Base-by-base conservation (phyloP, 495 filamentous ascomycete genomes). In the Neurospora sp. region DNA sequence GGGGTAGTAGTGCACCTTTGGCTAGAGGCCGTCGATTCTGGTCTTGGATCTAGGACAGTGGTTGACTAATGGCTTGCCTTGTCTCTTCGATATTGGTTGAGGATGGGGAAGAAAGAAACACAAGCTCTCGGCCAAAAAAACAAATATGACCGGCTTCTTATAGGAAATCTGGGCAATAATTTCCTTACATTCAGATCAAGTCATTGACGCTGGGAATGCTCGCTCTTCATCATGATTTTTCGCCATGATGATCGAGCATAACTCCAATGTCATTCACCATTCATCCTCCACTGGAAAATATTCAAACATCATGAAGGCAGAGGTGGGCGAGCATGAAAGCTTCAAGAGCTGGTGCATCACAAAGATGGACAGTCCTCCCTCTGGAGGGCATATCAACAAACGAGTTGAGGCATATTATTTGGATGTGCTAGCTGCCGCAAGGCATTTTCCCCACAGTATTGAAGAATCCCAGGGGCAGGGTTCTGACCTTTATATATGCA, bases 321-420 rank as follows among this genome's bases (percentile, higher is more conserved):
- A 4, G 3, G 9, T 65, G 27, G 12, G 1, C 2, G 27, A 35
- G 4, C 7, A 65, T 18, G 27, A 18, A 16, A 3, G 0, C 1
- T 18, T 0, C 14, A 35, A 2, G 27, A 35, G 53, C 27, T 65
- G 27, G 0, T 35, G 53, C 53, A 35, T 65, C 53, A 65, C 8
- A 0, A 65, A 8, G 5, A 1, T 1, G 27, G 12, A 4, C 1
- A 8, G 3, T 3, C 27, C 3, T 35, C 4, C 0, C 7, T 27
- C 2, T 27, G 5, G 20, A 27, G 47, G 9, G 9, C 4, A 59
- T 59, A 1, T 59, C 22, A 14, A 6, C 47, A 27, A 59, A 65
- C 53, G 12, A 0, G 1, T 61, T 8, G 6, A 7, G 0, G 5
- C 2, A 31, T 31, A 1, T 8, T 0, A 16, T 10, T 16, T 1